Base-by-base conservation (phyloP, 441 rosid genomes). In the Geranium incanum region DNA sequence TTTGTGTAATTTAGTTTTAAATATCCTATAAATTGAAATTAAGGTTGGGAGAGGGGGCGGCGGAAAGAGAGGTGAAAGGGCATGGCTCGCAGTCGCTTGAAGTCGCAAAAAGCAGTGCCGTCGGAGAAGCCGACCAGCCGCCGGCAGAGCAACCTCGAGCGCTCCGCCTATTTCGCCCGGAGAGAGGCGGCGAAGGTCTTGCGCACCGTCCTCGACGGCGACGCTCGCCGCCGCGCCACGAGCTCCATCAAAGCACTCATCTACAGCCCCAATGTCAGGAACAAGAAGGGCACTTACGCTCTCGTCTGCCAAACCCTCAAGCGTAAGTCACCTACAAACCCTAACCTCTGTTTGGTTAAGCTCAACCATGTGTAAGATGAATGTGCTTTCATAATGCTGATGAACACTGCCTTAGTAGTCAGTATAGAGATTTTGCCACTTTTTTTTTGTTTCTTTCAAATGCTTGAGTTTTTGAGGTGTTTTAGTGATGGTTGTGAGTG, bases 231-330 rank as follows among this genome's bases (percentile, higher is more conserved):
- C 5, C 90, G 83, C 72, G 97, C 97, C 66, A 81, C 80, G 12
- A 90, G 84, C 48, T 86, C 96, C 71, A 88, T 94, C 63, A 91
- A 94, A 74, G 82, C 98, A 11, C 92, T 91, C 67, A 90, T 93
- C 71, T 89, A 89, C 28, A 79, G 86, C 74, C 96, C 93, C 67
- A 80, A 93, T 18, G 83, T 90, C 45, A 83, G 78, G 66, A 94
- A 94, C 86, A 94, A 94, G 78, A 86, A 78, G 69, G 97, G 87
- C 62, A 94, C 96, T 69, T 86, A 82, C 73, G 96, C 98, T 81
- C 85, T 94, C 59, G 98, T 93, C 68, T 93, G 96, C 80, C 87
- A 93, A 74, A 93, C 98, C 12, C 90, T 93, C 48, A 91, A 91
- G 77, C 79, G 97, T 93, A 81, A 75, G 76, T 55, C 70, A 23